Conservation (phyloP, 129 eudicot genomes). For the Artemisia annua region DNA sequence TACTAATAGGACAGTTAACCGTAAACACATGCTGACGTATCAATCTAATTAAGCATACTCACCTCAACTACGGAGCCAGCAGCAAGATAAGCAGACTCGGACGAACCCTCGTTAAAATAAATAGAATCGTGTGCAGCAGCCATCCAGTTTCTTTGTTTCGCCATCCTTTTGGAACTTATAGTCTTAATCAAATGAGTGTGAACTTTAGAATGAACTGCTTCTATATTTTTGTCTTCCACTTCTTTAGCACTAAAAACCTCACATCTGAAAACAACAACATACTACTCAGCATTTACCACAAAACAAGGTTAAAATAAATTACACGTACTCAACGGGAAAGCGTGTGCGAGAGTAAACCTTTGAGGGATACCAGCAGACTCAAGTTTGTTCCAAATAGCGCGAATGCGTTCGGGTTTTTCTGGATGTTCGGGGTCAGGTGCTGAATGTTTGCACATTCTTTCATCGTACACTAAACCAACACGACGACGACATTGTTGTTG, state of each 20-base stretch:
- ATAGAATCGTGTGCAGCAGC: slow-evolving; percentile 43
- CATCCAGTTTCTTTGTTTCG: too few species aligned
- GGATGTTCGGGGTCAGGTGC: slow-evolving; percentile 65
- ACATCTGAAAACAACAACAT: slow-evolving; percentile 46
- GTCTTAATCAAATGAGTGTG: slow-evolving; percentile 70
- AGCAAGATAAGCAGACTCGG: slow-evolving; percentile 93
- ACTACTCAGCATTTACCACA: too few species aligned
- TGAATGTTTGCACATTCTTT: slow-evolving; percentile 74
- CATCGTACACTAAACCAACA: slow-evolving; percentile 82
- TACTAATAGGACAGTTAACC: background rate
- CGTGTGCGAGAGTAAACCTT: slow-evolving; percentile 31
- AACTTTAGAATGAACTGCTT: slow-evolving; percentile 67
- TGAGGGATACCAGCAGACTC: slow-evolving; percentile 50
- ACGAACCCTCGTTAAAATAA: slow-evolving; percentile 83
- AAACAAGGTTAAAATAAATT: too few species aligned
- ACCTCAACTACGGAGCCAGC: slow-evolving; percentile 94
- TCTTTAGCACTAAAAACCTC: slow-evolving; percentile 70
- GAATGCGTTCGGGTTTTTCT: slow-evolving; percentile 77
- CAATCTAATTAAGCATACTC: background rate
- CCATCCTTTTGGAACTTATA: slow-evolving; percentile 62
- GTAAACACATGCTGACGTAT: background rate
- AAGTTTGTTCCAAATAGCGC: slow-evolving; percentile 74
- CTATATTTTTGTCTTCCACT: slow-evolving; percentile 59
- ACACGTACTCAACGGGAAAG: background rate
- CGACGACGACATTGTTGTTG: slow-evolving; percentile 35